phyloP scores from a whole-genome alignment of 192 early-diverging fungal species.

The Entomortierella beljakovae region DNA sequence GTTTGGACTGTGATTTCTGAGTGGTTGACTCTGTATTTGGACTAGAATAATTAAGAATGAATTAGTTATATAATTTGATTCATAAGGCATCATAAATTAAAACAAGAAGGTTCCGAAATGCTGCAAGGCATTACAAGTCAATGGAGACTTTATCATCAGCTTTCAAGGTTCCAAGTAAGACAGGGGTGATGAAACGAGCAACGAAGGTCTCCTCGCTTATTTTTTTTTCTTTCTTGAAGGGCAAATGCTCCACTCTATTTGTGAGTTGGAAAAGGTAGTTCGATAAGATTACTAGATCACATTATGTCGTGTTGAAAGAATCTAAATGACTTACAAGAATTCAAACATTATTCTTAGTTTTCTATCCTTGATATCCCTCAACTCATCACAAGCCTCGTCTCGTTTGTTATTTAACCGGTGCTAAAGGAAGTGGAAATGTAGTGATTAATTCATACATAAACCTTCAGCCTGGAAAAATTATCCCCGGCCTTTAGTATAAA shows the following conservation, averaged over 20 bases:
- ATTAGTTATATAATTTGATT: too few relatives aligned
- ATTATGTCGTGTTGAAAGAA: neutral
- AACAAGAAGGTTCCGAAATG: neutral
- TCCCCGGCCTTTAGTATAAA: neutral
- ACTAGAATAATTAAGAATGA: neutral
- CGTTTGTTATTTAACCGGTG: neutral
- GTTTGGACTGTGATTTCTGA: conserved; percentile 11
- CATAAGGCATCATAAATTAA: conserved; percentile 2
- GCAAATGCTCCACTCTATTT: conserved; percentile 18
- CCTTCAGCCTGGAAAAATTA: too few relatives aligned
- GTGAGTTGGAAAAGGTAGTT: conserved; percentile 6
- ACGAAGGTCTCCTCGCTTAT: conserved; percentile 14
- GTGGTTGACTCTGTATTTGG: conserved; percentile 3
- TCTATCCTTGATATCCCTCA: conserved; percentile 1
- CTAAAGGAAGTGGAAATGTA: neutral
- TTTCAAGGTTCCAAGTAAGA: conserved; percentile 15
- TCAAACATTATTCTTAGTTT: conserved; percentile 1
- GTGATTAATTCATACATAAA: neutral
- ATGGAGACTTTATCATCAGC: conserved; percentile 13
- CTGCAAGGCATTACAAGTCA: conserved; percentile 8
- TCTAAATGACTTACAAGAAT: neutral
- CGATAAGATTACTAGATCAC: neutral
- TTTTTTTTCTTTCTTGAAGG: conserved; percentile 8
- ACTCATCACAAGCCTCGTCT: neutral
- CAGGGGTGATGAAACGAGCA: conserved; percentile 5